phyloP scores from a whole-genome alignment of 139 green algal species.

The Coelastrella sp. region DNA sequence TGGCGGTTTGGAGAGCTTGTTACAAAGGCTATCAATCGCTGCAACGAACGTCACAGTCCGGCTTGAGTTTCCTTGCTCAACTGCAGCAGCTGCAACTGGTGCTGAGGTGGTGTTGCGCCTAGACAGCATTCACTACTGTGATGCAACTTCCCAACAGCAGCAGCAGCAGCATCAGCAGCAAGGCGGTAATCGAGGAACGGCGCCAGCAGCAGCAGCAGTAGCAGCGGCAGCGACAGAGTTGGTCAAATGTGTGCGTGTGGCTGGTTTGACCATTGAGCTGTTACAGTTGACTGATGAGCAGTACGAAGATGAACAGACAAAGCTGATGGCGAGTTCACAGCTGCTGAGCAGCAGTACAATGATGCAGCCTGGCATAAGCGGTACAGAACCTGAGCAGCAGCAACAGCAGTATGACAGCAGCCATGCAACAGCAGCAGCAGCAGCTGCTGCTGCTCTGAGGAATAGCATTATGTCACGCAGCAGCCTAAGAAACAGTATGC shows the following conservation, averaged over 20 bases:
- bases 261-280: constrained; percentile 65
- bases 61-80: constrained; percentile 56
- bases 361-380: no score
- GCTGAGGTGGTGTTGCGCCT: constrained; percentile 57
- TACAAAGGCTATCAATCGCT: constrained; percentile 68
- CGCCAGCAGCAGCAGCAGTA: no score
- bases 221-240: constrained; percentile 46
- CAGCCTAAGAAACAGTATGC: constrained; percentile 16
- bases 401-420: neutral
- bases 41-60: constrained; percentile 57
- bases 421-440: constrained; percentile 6
- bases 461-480: constrained; percentile 4
- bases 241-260: constrained; percentile 56
- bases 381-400: no score
- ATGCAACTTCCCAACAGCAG: constrained; percentile 20
- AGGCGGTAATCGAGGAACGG: no score
- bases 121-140: constrained; percentile 48
- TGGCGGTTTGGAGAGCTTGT: constrained; percentile 67
- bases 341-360: constrained; percentile 11
- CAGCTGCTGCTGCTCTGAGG: neutral
- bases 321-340: constrained; percentile 7
- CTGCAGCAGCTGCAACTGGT: neutral
- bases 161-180: constrained; percentile 13
- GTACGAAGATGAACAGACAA: constrained; percentile 21
- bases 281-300: constrained; percentile 43